Base-by-base conservation (phyloP, 2,329 filamentous ascomycete genomes). In the Ampelomyces quisqualis region DNA sequence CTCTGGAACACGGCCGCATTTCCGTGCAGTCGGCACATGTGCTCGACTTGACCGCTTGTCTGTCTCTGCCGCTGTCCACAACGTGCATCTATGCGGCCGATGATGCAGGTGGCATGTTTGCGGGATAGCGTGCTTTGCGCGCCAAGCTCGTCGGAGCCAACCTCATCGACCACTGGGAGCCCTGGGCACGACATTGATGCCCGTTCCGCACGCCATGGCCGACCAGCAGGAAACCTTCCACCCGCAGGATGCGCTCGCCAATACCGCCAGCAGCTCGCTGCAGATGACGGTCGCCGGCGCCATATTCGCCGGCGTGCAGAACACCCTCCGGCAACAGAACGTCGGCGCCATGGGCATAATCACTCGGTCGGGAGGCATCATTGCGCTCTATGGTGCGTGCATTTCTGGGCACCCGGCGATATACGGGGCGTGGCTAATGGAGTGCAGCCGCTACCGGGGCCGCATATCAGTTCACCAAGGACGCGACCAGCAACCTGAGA, bases 301-400 rank as follows among this genome's bases (percentile, higher is more conserved):
- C 64, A 78, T 89, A 69, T 68, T 86, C 46, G 85, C 88, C 35
- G 84, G 86, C 40, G 78, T 95, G 53, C 87, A 90, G 75, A 97
- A 95, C 75, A 88, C 90, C 44, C 79, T 96, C 57, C 78, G 84
- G 40, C 90, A 83, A 75, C 78, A 81, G 67, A 95, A 95, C 70
- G 76, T 93, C 53, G 88, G 90, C 58, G 79, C 84, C 48, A 81
- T 85, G 75, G 86, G 87, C 55, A 79, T 95, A 61, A 84, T 97
- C 66, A 87, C 87, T 32, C 81, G 82, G 61, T 85, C 83, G 42
- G 90, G 90, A 53, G 76, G 84, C 62, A 85, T 85, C 34, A 86
- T 91, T 64, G 85, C 74, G 47, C 65, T 79, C 46, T 81, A 82
- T 60, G 80, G 85, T 88, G 76, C 50, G 77, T 48, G 40, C n/a